Percentiles rank a stretch among this genome's conserved stretches.
These are phyloP conservation scores for Stachybotrys echinatus DNA, from an alignment of 2,329 filamentous ascomycete species.

Conservation along the genomic window DNA sequence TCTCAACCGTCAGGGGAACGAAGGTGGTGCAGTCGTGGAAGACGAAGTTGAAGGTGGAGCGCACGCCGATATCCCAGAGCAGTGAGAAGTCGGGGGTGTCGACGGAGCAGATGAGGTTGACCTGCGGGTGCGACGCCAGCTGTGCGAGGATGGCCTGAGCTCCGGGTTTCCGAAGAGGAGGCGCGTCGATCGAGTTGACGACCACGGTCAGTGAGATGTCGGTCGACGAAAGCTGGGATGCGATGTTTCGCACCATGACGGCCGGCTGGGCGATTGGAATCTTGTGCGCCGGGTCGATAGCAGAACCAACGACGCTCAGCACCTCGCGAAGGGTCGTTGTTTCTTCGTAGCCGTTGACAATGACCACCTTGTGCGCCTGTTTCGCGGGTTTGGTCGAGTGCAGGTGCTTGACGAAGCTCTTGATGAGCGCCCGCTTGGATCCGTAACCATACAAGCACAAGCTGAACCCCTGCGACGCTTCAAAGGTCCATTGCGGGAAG, in stretches of 20 bases:
- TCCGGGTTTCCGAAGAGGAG: constrained; percentile 64
- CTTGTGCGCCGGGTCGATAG: constrained; percentile 47
- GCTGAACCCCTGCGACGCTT: constrained; percentile 80
- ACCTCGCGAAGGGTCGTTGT: constrained; percentile 64
- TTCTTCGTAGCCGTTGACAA: constrained; percentile 80
- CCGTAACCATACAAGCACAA: constrained; percentile 91
- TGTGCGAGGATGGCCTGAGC: constrained; percentile 70
- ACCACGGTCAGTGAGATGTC: constrained; percentile 56
- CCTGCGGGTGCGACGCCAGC: constrained; percentile 66
- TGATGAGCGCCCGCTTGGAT: constrained; percentile 73
- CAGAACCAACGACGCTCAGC: constrained; percentile 60
- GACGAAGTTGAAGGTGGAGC: constrained; percentile 75
- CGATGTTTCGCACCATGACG: constrained; percentile 63
- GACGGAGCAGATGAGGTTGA: constrained; percentile 73
- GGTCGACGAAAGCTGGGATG: constrained; percentile 48
- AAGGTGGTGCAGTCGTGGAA: constrained; percentile 97
- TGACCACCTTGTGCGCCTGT: constrained; percentile 52
- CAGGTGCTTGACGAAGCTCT: constrained; percentile 70
- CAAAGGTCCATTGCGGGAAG: constrained; percentile 90
- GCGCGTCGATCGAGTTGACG: constrained; percentile 82
- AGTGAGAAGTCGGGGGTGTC: constrained; percentile 85
- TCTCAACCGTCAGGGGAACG: constrained; percentile 62
- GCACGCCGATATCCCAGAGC: constrained; percentile 84
- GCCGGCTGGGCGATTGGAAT: constrained; percentile 58
- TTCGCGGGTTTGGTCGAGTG: constrained; percentile 25